These are phyloP conservation scores for Mycosarcoma maydis DNA, from an alignment of 1,284 basidiomycete genomes.

Conservation along the genomic window DNA sequence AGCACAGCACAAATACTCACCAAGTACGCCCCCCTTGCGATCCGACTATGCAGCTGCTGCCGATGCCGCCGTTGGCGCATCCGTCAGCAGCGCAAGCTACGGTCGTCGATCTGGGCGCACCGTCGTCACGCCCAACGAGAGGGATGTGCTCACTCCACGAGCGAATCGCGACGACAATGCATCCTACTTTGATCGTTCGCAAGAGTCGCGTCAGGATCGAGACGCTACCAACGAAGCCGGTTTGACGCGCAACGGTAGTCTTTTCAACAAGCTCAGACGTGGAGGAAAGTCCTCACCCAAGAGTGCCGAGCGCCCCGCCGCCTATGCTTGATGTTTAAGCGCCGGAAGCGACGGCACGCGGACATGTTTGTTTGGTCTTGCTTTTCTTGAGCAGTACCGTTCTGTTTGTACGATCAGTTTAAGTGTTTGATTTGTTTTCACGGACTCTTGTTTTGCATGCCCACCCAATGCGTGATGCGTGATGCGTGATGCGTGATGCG, in stretches of 20 bases:
- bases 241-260: slow-evolving; percentile 32
- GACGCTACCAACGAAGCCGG: slow-evolving; percentile 20
- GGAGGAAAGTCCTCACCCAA: slow-evolving; percentile 30
- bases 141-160: slow-evolving; percentile 32
- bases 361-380: not conserved
- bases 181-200: slow-evolving; percentile 27
- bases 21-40: slow-evolving; percentile 44
- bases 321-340: slow-evolving; percentile 20
- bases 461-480: no score
- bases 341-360: no score
- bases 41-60: slow-evolving; percentile 29
- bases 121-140: slow-evolving; percentile 24
- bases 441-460: no score
- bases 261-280: slow-evolving; percentile 41
- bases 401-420: not conserved
- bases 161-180: slow-evolving; percentile 10
- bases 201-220: slow-evolving; percentile 15
- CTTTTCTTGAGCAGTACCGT: no score
- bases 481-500: no score
- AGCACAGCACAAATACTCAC: slow-evolving; percentile 49
- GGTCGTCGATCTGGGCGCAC: slow-evolving; percentile 19
- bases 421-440: not conserved
- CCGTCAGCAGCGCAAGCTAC: slow-evolving; percentile 26
- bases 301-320: slow-evolving; percentile 28
- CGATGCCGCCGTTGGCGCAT: slow-evolving; percentile 17